A percentile compares a stretch with the other conserved stretches of the same genome.
Evolutionary conservation across 768 basidiomycete genomes (phyloP).

Genomic region (Paxillus rubicundulus): DNA sequence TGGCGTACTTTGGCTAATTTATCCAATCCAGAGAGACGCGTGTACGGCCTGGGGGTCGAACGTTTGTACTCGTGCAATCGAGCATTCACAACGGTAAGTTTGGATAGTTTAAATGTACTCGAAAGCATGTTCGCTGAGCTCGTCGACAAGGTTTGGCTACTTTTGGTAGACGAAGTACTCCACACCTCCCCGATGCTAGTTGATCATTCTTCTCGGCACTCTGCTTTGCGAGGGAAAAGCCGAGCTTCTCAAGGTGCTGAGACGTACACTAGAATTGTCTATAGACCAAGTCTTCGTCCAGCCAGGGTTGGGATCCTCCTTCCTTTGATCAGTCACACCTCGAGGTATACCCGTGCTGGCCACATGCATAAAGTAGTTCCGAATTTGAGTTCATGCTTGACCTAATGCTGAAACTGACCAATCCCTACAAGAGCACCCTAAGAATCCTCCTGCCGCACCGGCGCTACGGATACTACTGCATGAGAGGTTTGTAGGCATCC

Average conservation of each 20-base stretch:
- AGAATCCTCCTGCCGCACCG: slow-evolving; percentile 10
- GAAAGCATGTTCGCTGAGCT: slow-evolving; percentile 30
- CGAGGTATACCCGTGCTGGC: slow-evolving; percentile 33
- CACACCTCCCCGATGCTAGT: slow-evolving; percentile 12
- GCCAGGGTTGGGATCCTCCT: slow-evolving; percentile 30
- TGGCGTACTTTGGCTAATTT: slow-evolving; percentile 2
- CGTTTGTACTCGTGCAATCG: slow-evolving; percentile 9
- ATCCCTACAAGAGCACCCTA: slow-evolving; percentile 13
- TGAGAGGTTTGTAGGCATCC: slow-evolving; percentile 12
- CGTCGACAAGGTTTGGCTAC: slow-evolving; percentile 23
- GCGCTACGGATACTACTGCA: slow-evolving; percentile 9
- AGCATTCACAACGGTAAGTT: slow-evolving; percentile 16
- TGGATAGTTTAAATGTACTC: slow-evolving; percentile 20
- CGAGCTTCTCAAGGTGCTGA: slow-evolving; percentile 1
- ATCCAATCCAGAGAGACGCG: slow-evolving; percentile 9
- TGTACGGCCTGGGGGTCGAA: slow-evolving; percentile 6
- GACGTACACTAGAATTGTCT: slow-evolving; percentile 24
- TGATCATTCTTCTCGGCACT: slow-evolving; percentile 14
- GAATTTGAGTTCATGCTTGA: slow-evolving; percentile 32
- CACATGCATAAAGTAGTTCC: slow-evolving; percentile 30
- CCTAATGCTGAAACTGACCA: slow-evolving; percentile 13
- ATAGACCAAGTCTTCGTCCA: slow-evolving; percentile 8
- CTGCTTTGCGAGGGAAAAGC: slow-evolving; percentile 15
- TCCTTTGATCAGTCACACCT: slow-evolving; percentile 34
- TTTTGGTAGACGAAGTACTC: slow-evolving; percentile 25